Conservation (phyloP, 2,329 filamentous ascomycete genomes). For the Xylariaceae sp. region DNA sequence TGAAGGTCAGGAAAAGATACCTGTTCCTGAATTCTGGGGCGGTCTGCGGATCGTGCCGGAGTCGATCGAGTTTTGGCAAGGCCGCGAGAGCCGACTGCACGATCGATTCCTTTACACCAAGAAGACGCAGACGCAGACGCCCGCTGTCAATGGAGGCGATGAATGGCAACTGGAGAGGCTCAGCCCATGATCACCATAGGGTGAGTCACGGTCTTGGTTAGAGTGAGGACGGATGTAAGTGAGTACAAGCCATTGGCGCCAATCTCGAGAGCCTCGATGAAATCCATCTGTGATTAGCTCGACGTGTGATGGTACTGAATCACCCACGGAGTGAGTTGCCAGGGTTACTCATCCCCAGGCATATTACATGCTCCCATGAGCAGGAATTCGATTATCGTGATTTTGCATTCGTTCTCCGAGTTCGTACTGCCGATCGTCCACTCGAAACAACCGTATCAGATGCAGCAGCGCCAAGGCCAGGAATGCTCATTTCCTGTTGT, state of each 20-base stretch:
- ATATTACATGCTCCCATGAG: neutral
- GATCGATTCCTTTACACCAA: constrained; percentile 85
- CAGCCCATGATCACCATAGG: constrained; percentile 53
- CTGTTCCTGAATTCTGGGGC: constrained; percentile 92
- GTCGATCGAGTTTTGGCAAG: constrained; percentile 94
- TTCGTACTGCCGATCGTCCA: neutral
- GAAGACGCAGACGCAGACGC: constrained; percentile 45
- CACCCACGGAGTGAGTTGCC: neutral
- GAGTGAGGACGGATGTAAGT: neutral
- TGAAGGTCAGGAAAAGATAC: constrained; percentile 70
- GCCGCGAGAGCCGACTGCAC: constrained; percentile 80
- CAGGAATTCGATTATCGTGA: neutral
- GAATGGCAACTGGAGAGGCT: constrained; percentile 67
- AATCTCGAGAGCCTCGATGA: neutral
- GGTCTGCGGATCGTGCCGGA: constrained; percentile 81
- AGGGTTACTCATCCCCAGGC: neutral
- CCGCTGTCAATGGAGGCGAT: constrained; percentile 35
- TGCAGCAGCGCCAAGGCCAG: neutral
- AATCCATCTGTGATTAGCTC: neutral
- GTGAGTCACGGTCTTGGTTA: neutral
- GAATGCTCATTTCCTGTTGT: neutral
- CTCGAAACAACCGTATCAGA: neutral
- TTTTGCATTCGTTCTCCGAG: neutral
- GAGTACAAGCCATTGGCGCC: neutral
- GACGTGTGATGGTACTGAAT: neutral